Base-by-base conservation (phyloP, 2,329 filamentous ascomycete genomes). In the Pseudogymnoascus verrucosus region DNA sequence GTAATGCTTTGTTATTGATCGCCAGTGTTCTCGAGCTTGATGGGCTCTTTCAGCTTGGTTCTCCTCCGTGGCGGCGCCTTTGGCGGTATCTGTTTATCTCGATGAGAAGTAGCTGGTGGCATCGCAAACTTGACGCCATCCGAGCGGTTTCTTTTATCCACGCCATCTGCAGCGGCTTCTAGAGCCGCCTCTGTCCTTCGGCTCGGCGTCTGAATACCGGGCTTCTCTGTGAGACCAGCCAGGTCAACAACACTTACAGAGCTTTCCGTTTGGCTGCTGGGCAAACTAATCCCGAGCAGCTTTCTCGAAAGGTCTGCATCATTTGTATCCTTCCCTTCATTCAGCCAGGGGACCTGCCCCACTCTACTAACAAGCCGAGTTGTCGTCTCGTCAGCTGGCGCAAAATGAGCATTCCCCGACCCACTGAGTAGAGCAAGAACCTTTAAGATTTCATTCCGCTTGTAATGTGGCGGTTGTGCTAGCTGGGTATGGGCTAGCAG, bases 401-500 rank as follows among this genome's bases (percentile, higher is more conserved):
- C 89, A 74, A 95, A 95, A 73, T 96, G 90, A 2, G 80, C 82
- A 65, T 85, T 89, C 16, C 84, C 84, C 1, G 82, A 82, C 2
- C 86, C 85, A 7, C 83, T 81, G 2, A 98, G 82, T 12, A 96
- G 84, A 61, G 82, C 82, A 14, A 99, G 80, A 23, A 96, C 82
- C 66, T 86, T 88, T 40, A 89, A 78, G 42, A 99, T 84, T 73
- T 98, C 93, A 44, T 93, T 85, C 31, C 87, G 86, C 75, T 98
- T 99, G 80, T 99, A 98, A 73, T 96, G 87, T 1, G 91, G 91
- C 19, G 93, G 88, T 62, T 90, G 83, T 71, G 85, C 89, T 47
- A 99, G 84, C 74, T 98, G 95, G 1, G 93, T 97, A 73, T 99
- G 91, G 39, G 90, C 89, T 21, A 99, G 81, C 23, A 99, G 81